phyloP scores from a whole-genome alignment of 2,329 filamentous ascomycete genomes.

The Alternaria novae-zelandiae region DNA sequence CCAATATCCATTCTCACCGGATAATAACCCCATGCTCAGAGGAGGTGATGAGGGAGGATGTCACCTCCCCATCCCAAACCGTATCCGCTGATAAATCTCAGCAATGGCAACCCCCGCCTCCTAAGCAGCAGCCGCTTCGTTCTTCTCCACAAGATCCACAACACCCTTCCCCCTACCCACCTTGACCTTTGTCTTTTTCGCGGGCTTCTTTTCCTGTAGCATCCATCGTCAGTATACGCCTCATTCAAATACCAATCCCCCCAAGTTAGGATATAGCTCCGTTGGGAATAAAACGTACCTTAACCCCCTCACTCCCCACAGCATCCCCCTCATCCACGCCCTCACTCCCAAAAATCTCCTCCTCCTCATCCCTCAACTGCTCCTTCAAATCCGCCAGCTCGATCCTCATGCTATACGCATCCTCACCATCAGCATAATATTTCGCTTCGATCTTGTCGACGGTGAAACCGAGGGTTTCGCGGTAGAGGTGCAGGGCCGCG shows the following conservation, averaged over 20 bases:
- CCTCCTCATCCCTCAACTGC: slow-evolving; percentile 56
- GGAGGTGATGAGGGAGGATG: no score
- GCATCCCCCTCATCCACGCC: slow-evolving; percentile 44
- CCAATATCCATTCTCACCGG: no score
- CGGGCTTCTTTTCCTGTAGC: slow-evolving; percentile 26
- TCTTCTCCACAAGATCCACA: slow-evolving; percentile 76
- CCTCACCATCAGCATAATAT: slow-evolving; percentile 97
- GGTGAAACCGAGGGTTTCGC: slow-evolving; percentile 59
- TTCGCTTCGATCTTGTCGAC: slow-evolving; percentile 70
- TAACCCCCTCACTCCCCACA: slow-evolving; percentile 40
- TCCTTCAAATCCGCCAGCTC: slow-evolving; percentile 69
- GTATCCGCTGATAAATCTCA: neutral
- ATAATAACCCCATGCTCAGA: no score
- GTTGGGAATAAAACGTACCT: no score
- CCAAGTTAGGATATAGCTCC: no score
- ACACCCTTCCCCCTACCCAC: slow-evolving; percentile 83
- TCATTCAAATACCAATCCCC: no score
- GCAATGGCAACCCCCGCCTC: neutral
- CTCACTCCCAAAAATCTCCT: slow-evolving; percentile 42
- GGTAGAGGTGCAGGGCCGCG: slow-evolving; percentile 90
- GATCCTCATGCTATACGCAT: slow-evolving; percentile 93
- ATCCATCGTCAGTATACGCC: no score
- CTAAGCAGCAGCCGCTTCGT: slow-evolving; percentile 53
- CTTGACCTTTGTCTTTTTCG: slow-evolving; percentile 70
- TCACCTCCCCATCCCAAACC: neutral